phyloP scores from a whole-genome alignment of 495 filamentous ascomycete genomes.

The Aspergillus sparsus region DNA sequence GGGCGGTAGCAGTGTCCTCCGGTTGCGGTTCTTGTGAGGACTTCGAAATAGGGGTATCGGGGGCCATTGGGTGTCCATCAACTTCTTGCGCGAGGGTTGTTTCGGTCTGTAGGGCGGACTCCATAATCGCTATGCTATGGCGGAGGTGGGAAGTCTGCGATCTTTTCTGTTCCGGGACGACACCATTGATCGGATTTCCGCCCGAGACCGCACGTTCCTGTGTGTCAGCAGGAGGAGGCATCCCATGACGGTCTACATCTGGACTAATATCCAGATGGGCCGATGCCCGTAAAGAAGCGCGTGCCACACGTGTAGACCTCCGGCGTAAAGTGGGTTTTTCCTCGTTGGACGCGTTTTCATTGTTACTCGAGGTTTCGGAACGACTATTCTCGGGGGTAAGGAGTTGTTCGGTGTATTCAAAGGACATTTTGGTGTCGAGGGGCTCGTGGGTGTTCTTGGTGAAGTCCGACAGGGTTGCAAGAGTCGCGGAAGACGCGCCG shows the following conservation, averaged over 20 bases:
- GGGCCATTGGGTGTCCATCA: slow-evolving; percentile 40
- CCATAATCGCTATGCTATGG: slow-evolving; percentile 50
- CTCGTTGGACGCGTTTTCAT: slow-evolving; percentile 46
- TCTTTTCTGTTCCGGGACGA: slow-evolving; percentile 33
- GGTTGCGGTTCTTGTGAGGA: slow-evolving; percentile 45
- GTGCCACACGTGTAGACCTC: slow-evolving; percentile 46
- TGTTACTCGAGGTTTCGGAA: slow-evolving; percentile 54
- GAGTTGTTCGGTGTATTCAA: slow-evolving; percentile 48
- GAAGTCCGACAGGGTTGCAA: slow-evolving; percentile 38
- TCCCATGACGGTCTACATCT: slow-evolving; percentile 16
- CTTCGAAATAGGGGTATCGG: slow-evolving; percentile 45
- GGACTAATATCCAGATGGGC: slow-evolving; percentile 30
- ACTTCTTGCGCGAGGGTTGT: slow-evolving; percentile 34
- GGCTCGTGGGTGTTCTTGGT: slow-evolving; percentile 32
- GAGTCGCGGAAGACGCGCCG: slow-evolving; percentile 38
- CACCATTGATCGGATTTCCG: slow-evolving; percentile 39
- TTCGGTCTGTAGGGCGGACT: slow-evolving; percentile 42
- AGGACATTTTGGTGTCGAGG: slow-evolving; percentile 39
- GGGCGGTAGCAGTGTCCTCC: slow-evolving; percentile 33
- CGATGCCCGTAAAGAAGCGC: slow-evolving; percentile 41
- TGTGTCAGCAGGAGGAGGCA: slow-evolving; percentile 22
- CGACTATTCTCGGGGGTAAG: slow-evolving; percentile 51
- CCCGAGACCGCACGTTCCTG: slow-evolving; percentile 44
- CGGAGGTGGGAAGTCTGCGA: slow-evolving; percentile 39
- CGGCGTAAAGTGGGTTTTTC: slow-evolving; percentile 42